phyloP scores from a whole-genome alignment of 768 basidiomycete species.

The Clitopilus passeckerianus region DNA sequence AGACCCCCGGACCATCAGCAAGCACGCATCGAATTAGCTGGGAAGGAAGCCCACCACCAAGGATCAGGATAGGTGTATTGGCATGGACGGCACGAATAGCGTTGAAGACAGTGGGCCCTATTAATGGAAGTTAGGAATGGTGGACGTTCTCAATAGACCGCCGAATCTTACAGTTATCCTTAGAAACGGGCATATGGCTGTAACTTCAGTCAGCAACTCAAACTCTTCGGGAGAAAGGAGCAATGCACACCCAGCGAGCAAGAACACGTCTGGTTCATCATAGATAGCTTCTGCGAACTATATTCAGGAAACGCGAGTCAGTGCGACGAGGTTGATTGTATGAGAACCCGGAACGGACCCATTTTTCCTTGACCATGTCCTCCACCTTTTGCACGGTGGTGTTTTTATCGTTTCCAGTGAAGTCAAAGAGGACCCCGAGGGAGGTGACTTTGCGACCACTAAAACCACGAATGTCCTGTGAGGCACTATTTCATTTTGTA shows the following conservation, averaged over 20 bases:
- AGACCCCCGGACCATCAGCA: neutral
- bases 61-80: conserved; percentile 73
- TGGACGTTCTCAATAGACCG: too few species aligned
- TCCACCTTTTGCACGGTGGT: conserved; percentile 72
- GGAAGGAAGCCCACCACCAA: conserved; percentile 48
- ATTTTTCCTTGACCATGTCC: conserved; percentile 74
- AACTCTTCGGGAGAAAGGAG: neutral
- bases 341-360: conserved; percentile 40
- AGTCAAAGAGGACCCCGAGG: conserved; percentile 76
- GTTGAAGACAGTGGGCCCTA: conserved; percentile 70
- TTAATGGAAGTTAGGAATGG: neutral
- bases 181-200: conserved; percentile 80
- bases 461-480: neutral
- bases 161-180: conserved; percentile 52
- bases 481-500: too few species aligned
- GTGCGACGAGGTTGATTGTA: neutral
- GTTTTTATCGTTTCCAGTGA: conserved; percentile 62
- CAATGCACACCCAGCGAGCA: conserved; percentile 52
- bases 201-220: neutral
- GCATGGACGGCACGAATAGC: conserved; percentile 72
- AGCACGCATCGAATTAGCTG: neutral
- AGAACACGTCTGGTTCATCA: conserved; percentile 80
- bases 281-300: conserved; percentile 76
- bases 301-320: neutral
- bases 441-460: conserved; percentile 72